Conservation (phyloP, 768 basidiomycete species). For the Leccinum arenicola region DNA sequence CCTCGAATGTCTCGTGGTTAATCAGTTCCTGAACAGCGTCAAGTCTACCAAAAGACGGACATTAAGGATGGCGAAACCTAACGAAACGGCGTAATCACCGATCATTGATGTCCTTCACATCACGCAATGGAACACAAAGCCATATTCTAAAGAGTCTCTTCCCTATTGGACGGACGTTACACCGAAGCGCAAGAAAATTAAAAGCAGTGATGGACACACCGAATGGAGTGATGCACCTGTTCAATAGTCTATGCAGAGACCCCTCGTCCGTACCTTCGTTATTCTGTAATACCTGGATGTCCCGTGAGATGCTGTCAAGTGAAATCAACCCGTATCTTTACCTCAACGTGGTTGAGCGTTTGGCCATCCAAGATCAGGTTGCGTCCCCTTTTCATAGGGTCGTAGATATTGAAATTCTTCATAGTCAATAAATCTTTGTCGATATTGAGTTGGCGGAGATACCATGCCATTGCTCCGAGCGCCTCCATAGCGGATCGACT, state of each 20-base stretch:
- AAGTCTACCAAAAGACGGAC: slow-evolving; percentile 48
- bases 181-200: slow-evolving; percentile 1
- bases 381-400: slow-evolving; percentile 89
- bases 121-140: slow-evolving; percentile 89
- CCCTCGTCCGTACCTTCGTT: slow-evolving; percentile 94
- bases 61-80: slow-evolving; percentile 13
- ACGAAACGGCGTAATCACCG: slow-evolving; percentile 47
- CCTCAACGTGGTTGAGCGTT: slow-evolving; percentile 93
- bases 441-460: slow-evolving; percentile 90
- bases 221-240: slow-evolving; percentile 86
- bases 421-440: slow-evolving; percentile 93
- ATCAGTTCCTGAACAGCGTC: slow-evolving; percentile 95
- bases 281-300: slow-evolving; percentile 72
- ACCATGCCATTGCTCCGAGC: slow-evolving; percentile 92
- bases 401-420: slow-evolving; percentile 97
- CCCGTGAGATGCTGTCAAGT: slow-evolving; percentile 5
- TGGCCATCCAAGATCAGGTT: slow-evolving; percentile 90
- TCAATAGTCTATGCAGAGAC: slow-evolving; percentile 77
- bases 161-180: slow-evolving; percentile 44
- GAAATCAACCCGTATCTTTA: slow-evolving; percentile 29
- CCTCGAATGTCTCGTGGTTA: slow-evolving; percentile 72
- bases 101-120: slow-evolving; percentile 82
- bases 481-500: slow-evolving; percentile 74
- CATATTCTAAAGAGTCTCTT: slow-evolving; percentile 96
- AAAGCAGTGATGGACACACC: slow-evolving; percentile 43